Evolutionary conservation across 371 early-diverging fungal species (phyloP).

Genomic region (Batkoa obscura): DNA sequence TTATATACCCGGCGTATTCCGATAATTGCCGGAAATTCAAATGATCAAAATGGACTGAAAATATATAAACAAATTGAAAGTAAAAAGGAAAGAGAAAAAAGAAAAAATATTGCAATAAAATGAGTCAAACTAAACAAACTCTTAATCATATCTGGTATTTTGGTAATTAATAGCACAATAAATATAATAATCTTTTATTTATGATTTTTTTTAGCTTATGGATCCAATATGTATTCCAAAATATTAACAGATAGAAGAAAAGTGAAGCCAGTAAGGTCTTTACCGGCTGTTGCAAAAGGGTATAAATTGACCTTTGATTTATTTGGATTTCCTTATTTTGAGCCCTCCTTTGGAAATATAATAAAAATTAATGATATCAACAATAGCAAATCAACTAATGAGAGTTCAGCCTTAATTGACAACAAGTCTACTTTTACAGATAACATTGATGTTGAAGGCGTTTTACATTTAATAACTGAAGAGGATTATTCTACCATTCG

Average conservation of each 20-base stretch:
- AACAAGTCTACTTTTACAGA: neutral
- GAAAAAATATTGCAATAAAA: too few relatives aligned
- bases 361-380: neutral
- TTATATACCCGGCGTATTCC: too few relatives aligned
- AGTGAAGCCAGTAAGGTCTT: conserved; percentile 17
- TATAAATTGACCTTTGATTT: conserved; percentile 27
- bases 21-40: too few relatives aligned
- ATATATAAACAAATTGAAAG: too few relatives aligned
- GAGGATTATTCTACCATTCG: neutral
- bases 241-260: conserved; percentile 22
- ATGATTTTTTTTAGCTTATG: conserved; percentile 16
- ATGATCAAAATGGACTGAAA: too few relatives aligned
- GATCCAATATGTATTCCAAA: conserved; percentile 24
- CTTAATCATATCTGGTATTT: conserved; percentile 4
- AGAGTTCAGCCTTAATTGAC: neutral
- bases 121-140: too few relatives aligned
- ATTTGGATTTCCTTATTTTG: conserved; percentile 20
- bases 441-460: neutral
- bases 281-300: conserved; percentile 15
- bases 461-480: neutral
- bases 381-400: neutral
- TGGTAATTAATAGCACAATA: neutral
- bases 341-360: conserved; percentile 20
- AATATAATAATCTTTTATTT: neutral
- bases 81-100: too few relatives aligned